Conservation (phyloP, 257 asterid species). For the Misopates orontium region DNA sequence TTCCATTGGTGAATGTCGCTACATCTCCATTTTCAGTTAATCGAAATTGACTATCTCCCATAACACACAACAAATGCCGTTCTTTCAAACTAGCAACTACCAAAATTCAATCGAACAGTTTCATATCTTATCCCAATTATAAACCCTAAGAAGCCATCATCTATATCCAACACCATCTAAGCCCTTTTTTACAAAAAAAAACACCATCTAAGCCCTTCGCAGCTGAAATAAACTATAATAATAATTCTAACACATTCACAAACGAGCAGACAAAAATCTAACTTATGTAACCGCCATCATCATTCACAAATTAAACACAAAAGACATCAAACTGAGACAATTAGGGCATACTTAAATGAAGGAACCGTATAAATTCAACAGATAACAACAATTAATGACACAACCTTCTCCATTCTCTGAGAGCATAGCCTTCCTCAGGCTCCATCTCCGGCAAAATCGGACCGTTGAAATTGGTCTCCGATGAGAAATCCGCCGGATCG, state of each 20-base stretch:
- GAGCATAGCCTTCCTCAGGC: conserved; percentile 60
- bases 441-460: conserved; percentile 61
- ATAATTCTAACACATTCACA: background rate
- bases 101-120: no score
- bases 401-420: conserved; percentile 89
- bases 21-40: no score
- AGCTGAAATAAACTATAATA: background rate
- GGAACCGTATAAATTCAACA: background rate
- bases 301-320: background rate
- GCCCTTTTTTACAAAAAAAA: no score
- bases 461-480: conserved; percentile 35
- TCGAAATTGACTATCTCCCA: no score
- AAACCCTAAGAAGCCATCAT: no score
- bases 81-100: no score
- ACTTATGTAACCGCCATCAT: background rate
- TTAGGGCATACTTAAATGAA: background rate
- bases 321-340: background rate
- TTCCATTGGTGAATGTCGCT: no score
- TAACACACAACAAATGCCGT: no score
- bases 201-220: no score
- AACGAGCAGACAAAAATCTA: background rate
- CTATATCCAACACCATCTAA: no score
- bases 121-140: no score
- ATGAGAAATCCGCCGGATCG: conserved; percentile 45
- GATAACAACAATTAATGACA: conserved; percentile 4